phyloP scores from a whole-genome alignment of 805 yeast genomes.

The Myxozyma lipomycoides region DNA sequence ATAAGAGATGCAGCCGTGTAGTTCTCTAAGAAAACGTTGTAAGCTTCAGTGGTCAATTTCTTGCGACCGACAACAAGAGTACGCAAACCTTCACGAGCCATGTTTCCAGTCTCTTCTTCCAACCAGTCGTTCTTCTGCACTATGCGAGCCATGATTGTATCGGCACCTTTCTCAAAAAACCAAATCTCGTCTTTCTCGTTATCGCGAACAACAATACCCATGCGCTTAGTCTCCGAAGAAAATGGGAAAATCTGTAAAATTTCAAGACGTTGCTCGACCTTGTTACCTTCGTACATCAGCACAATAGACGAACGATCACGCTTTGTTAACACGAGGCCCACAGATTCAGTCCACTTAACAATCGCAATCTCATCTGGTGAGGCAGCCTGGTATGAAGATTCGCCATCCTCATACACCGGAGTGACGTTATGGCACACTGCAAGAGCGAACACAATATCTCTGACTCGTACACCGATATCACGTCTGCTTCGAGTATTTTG shows the following conservation, averaged over 20 bases:
- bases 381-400: constrained; percentile 86
- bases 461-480: constrained; percentile 69
- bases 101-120: constrained; percentile 93
- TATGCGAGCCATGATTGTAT: constrained; percentile 80
- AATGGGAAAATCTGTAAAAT: constrained; percentile 87
- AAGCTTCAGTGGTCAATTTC: constrained; percentile 51
- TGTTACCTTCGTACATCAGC: constrained; percentile 58
- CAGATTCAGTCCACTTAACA: constrained; percentile 81
- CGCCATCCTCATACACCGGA: constrained; percentile 79
- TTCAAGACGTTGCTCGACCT: constrained; percentile 36
- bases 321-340: constrained; percentile 73
- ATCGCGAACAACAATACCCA: constrained; percentile 84
- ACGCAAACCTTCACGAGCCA: constrained; percentile 97
- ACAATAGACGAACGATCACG: constrained; percentile 79
- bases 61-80: constrained; percentile 93
- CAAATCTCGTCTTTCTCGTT: constrained; percentile 61
- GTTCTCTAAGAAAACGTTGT: constrained; percentile 58
- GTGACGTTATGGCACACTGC: constrained; percentile 98
- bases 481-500: constrained; percentile 47
- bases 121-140: constrained; percentile 91
- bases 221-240: constrained; percentile 90
- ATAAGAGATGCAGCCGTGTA: constrained; percentile 71
- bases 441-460: constrained; percentile 74
- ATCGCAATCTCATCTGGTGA: constrained; percentile 98
- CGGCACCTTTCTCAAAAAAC: constrained; percentile 95